phyloP scores from a whole-genome alignment of 805 yeast genomes.

The Ogataea naganishii region DNA sequence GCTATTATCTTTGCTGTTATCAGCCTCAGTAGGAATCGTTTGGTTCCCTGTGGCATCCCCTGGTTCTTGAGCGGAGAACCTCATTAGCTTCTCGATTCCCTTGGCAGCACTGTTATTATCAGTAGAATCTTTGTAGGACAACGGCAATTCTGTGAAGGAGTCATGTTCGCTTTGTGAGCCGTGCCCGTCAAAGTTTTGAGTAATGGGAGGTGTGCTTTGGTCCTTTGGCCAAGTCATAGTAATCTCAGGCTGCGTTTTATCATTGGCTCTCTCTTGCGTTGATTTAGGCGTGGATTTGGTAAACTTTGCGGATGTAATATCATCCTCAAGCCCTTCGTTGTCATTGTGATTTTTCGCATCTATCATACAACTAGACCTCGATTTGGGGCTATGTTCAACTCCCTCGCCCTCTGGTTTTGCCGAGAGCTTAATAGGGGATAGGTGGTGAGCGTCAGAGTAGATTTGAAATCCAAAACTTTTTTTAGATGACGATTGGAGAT shows the following conservation, averaged over 20 bases:
- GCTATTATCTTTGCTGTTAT: background rate
- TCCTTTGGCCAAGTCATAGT: constrained; percentile 1
- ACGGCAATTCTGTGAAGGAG: too few relatives aligned
- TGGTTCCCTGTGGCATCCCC: background rate
- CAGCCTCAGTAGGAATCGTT: background rate
- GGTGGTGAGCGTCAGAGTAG: background rate
- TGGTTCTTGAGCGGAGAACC: background rate
- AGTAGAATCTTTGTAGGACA: too few relatives aligned
- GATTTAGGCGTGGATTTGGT: background rate
- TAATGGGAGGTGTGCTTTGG: constrained; percentile 2
- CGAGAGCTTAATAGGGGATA: constrained; percentile 1
- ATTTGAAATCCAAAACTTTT: background rate
- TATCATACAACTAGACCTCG: background rate
- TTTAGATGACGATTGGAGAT: background rate
- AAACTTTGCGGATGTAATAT: background rate
- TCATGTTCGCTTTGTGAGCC: too few relatives aligned
- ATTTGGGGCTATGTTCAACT: constrained; percentile 1
- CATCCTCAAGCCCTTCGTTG: background rate
- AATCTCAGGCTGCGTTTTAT: background rate
- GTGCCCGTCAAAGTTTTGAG: too few relatives aligned
- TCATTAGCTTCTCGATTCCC: background rate
- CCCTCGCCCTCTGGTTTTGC: background rate
- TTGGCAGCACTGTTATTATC: background rate
- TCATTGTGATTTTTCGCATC: background rate
- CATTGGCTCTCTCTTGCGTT: background rate